Conservation (phyloP, 2,329 filamentous ascomycete genomes). For the Botrytis byssoidea region DNA sequence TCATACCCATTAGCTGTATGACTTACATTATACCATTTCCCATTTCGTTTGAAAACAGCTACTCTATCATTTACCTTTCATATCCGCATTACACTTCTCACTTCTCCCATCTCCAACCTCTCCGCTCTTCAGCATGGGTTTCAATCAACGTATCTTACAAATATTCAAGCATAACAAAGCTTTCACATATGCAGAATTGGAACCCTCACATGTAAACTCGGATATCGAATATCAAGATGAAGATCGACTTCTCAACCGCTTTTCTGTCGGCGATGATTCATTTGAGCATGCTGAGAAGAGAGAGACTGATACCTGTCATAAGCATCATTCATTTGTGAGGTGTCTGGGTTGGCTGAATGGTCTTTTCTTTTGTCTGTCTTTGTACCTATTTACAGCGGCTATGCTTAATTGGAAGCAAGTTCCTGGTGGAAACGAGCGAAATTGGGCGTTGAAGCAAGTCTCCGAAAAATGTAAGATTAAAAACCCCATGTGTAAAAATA, state of each 20-base stretch:
- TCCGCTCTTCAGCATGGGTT: background rate
- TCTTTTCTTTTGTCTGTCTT: background rate
- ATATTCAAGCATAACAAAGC: background rate
- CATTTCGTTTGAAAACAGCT: background rate
- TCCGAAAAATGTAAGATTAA: background rate
- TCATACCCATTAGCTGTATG: background rate
- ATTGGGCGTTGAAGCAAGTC: background rate
- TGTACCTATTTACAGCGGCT: background rate
- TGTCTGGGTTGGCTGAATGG: background rate
- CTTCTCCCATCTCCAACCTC: background rate
- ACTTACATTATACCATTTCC: background rate
- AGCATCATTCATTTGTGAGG: background rate
- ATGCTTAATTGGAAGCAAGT: background rate
- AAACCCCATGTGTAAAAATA: too few species aligned
- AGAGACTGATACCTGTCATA: background rate
- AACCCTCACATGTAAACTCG: background rate
- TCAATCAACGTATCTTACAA: background rate
- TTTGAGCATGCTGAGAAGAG: background rate
- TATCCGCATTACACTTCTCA: background rate
- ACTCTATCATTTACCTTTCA: background rate
- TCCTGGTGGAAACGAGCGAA: background rate
- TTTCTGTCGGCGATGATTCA: background rate
- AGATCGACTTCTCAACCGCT: background rate
- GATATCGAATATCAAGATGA: background rate
- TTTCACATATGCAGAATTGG: background rate